Percentiles rank a stretch among this genome's conserved stretches.
Conservation (phyloP, 75 land plant species). For the Sequoia sempervirens region DNA sequence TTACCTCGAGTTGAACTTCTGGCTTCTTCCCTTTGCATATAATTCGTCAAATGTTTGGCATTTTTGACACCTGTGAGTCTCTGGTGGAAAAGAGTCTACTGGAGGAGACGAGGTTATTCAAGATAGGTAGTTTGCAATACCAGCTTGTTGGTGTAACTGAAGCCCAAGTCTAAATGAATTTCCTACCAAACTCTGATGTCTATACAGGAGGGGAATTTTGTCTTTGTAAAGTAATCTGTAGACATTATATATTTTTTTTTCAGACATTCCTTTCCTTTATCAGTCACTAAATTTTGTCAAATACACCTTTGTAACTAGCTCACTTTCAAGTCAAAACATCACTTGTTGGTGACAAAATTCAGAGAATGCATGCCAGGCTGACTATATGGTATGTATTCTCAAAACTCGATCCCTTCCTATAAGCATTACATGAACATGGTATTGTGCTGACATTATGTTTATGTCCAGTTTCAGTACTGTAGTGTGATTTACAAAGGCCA, state of each 20-base stretch:
- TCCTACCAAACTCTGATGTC: neutral
- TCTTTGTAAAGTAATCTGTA: neutral
- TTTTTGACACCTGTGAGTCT: conserved; percentile 7
- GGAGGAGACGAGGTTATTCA: neutral
- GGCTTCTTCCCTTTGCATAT: neutral
- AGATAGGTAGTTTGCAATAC: neutral
- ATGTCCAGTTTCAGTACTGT: neutral
- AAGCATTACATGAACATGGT: neutral
- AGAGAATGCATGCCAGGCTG: neutral
- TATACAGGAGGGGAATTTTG: neutral
- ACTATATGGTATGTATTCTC: neutral
- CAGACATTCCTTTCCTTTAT: neutral
- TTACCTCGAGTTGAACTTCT: neutral
- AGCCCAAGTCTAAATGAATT: neutral
- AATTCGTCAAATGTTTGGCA: neutral
- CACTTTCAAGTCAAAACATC: neutral
- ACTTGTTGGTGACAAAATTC: neutral
- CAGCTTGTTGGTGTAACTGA: neutral
- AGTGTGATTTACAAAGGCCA: neutral
- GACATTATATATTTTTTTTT: neutral
- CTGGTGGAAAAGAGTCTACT: conserved; percentile 8
- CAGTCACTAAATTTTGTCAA: neutral
- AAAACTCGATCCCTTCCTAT: neutral
- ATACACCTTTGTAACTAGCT: neutral
- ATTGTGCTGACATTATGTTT: neutral